Conservation (phyloP, 352 stramenopile genomes). For the Blastocystis sp. region DNA sequence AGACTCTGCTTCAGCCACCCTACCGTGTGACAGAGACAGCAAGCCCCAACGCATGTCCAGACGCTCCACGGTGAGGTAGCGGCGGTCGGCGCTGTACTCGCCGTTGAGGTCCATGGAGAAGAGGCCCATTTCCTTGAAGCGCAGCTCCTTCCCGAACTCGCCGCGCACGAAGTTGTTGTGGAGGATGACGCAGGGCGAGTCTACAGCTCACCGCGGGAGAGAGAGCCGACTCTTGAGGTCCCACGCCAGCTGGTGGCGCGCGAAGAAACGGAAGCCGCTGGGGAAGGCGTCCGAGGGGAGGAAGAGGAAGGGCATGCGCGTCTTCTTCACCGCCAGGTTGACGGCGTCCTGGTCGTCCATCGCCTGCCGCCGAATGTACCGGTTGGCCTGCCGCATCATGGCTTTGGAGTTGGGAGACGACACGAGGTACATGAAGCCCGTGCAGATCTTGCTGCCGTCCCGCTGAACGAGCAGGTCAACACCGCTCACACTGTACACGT, state of each 20-base stretch:
- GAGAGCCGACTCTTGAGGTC: neutral
- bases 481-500: neutral
- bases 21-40: neutral
- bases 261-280: constrained; percentile 40
- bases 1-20: neutral
- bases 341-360: neutral
- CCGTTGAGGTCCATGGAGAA: constrained; percentile 14
- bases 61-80: neutral
- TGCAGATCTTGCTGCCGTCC: constrained; percentile 15
- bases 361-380: neutral
- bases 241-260: constrained; percentile 26
- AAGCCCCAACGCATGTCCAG: neutral
- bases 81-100: neutral
- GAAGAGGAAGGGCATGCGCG: neutral
- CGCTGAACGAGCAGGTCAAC: constrained; percentile 49
- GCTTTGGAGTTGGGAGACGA: neutral
- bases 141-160: constrained; percentile 13
- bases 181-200: neutral
- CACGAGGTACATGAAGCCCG: constrained; percentile 43
- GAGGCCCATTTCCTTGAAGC: constrained; percentile 60
- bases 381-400: neutral
- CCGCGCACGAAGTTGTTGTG: constrained; percentile 58
- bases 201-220: neutral
- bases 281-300: constrained; percentile 6
- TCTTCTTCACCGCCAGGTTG: neutral